Conservation (phyloP, 495 filamentous ascomycete species). For the Talaromyces proteolyticus region DNA sequence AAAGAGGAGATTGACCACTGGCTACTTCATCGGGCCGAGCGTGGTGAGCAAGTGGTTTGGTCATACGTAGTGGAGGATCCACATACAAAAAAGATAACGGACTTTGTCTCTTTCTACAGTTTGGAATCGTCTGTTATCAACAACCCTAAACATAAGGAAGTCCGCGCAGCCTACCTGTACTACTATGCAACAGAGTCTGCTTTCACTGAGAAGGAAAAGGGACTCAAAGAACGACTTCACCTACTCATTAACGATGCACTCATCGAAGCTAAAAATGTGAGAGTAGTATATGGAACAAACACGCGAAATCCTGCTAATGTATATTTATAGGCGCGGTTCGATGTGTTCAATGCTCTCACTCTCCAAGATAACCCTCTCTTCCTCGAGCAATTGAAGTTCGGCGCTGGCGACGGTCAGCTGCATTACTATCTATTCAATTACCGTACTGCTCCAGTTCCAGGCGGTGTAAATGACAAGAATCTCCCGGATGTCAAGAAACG, state of each 20-base stretch:
- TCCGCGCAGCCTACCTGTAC: slow-evolving; percentile 89
- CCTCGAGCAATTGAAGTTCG: slow-evolving; percentile 88
- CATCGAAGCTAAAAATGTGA: slow-evolving; percentile 75
- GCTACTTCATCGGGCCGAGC: slow-evolving; percentile 61
- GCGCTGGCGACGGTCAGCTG: slow-evolving; percentile 84
- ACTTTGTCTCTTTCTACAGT: slow-evolving; percentile 94
- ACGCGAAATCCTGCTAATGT: slow-evolving; percentile 4
- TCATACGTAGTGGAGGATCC: slow-evolving; percentile 83
- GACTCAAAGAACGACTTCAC: slow-evolving; percentile 67
- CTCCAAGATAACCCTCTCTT: slow-evolving; percentile 91
- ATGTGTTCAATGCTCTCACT: slow-evolving; percentile 95
- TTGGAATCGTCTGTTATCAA: slow-evolving; percentile 89
- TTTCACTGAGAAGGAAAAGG: slow-evolving; percentile 51
- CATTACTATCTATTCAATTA: slow-evolving; percentile 99
- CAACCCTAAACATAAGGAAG: slow-evolving; percentile 64
- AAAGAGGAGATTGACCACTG: slow-evolving; percentile 81
- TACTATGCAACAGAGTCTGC: slow-evolving; percentile 90
- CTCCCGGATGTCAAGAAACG: slow-evolving; percentile 63
- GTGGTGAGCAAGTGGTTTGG: slow-evolving; percentile 78
- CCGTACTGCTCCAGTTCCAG: slow-evolving; percentile 69
- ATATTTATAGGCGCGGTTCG: slow-evolving; percentile 59
- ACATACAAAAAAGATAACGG: slow-evolving; percentile 73
- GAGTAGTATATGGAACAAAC: background rate
- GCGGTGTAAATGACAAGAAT: slow-evolving; percentile 77
- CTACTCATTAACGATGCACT: slow-evolving; percentile 76